Evolutionary conservation across 202 grass and related monocot species (phyloP), one percentile per base, ranked within the genome.

Genomic region (Bolboschoenoplectus hybrid): DNA sequence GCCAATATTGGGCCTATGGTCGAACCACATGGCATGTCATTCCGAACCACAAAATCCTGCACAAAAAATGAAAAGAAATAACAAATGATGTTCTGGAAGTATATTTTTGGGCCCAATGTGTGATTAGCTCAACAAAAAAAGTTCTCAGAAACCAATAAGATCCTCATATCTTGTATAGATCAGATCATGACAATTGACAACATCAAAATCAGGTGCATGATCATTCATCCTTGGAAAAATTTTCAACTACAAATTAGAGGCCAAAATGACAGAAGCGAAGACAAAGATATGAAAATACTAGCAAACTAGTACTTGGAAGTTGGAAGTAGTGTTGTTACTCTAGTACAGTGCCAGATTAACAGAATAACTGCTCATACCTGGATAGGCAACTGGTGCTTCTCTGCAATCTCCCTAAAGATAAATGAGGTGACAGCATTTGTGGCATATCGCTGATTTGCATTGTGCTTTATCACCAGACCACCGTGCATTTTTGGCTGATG

Each of bases 41-140:
- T 95, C n/a, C 93, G 85, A 53, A 98, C 91, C 70, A 95, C 96
- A 92, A 98, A 98, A 89, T 98, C 96, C 96, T 98, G 90, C 70
- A 89, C 44, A 57, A 39, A 78, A 55, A 7, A 56, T 16, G 26
- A 55, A 56, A 38, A 34, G 47, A 82, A 82, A 58, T 43, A 53
- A 41, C 0, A 16, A 61, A 4, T 63, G 4, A 78, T 63, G 74
- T 20, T 72, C 67, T 60, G 32, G 9, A 19, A 13, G 40, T 26
- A 44, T 47, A 68, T 67, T 49, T 74, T 58, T 46, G 53, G 60
- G 67, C 49, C 40, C 53, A 69, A 55, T 55, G 12, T 3, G 4
- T 36, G 32, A 53, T 55, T 6, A 56, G 13, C 47, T 39, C 13
- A 17, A 57, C 5, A 73, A 73, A 49, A 72, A 69, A 17, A 45